Evolutionary conservation across 2,329 filamentous ascomycete species (phyloP), one percentile per base, ranked within the genome.

Genomic region (Calonectria ilicicola): DNA sequence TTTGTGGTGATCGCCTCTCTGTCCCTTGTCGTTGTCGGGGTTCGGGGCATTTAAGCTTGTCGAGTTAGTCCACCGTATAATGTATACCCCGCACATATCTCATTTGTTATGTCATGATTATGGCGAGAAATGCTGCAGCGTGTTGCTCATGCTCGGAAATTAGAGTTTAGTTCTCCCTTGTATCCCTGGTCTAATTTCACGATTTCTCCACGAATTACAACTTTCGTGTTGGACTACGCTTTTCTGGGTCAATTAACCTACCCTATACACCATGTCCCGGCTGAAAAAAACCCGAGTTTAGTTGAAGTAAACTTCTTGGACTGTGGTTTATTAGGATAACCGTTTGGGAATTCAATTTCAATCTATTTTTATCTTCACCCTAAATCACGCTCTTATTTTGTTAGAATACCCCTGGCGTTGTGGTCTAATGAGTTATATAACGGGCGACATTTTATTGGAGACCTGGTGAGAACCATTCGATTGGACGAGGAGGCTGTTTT

Each of bases 121-220:
- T 51, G 38, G 53, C 23, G 53, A 66, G 21, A 42, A 21, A 58
- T 58, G 58, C 17, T 38, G 46, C 27, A 44, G 15, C 26, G 23
- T 32, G 44, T 63, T 69, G 44, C 23, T 35, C 46, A 69, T 44
- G 15, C 46, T 53, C 66, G 66, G 66, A 49, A 69, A 69, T 51
- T 69, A 53, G 56, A 32, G 27, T 69, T 53, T 46, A 38, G 42
- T 15, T 46, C 26, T 42, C 60, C 46, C 56, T 23, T 21, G 27
- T 21, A 9, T 5, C 21, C 60, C 46, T 40, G 35, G 27, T 26
- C 42, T 62, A 40, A 35, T 44, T 44, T 29, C 23, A 17, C 44
- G 9, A 38, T 69, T 69, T 69, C 66, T 69, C 66, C 66, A 69
- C 66, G 56, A 69, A 69, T 69, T 64, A 46, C 15, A 47, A 8